Evolutionary conservation across 176 grass and related monocot species (phyloP), one percentile per base, ranked within the genome.

Genomic region (Eremochloa ophiuroides): DNA sequence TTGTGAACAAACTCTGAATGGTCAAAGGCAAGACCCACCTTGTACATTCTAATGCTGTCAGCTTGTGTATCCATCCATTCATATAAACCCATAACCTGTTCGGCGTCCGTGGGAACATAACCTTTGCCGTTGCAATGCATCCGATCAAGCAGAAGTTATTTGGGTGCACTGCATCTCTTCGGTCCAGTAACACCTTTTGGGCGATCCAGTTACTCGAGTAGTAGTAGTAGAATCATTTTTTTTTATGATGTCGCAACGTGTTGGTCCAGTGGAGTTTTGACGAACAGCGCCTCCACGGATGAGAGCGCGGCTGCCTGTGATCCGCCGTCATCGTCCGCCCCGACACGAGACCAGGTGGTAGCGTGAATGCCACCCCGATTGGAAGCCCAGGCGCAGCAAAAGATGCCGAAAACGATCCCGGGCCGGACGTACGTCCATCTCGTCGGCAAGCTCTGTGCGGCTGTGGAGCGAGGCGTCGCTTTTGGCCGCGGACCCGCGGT

Each of bases 1-100:
- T 29, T 56, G 77, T 81, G 51, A 80, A 80, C 50, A 69, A 58
- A 44, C 78, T 69, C 47, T 60, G 59, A 62, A 80, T 74, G 13
- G 6, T 84, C 63, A 23, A n/a, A n/a, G 30, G 12, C 25, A 39
- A 30, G 71, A 41, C 40, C 12, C 31, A 34, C 41, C 63, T 51
- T 79, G 76, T 89, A 88, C 33, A 69, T 82, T 85, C 41, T 38
- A 44, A 39, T 31, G 14, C 13, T 25, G 22, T 61, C 26, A 22
- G 22, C 33, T 51, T 73, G 64, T 27, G 47, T 79, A 35, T 68
- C 40, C 33, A 6, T 84, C 29, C 59, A 68, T 56, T 56, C 23
- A 20, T 27, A 79, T 84, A 15, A 27, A 69, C 61, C 23, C 3
- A 58, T 28, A 26, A 26, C 1, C 23, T 26, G 55, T 26, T 59